phyloP scores from a whole-genome alignment of 352 stramenopile species.

The Phytophthora tentaculata region DNA sequence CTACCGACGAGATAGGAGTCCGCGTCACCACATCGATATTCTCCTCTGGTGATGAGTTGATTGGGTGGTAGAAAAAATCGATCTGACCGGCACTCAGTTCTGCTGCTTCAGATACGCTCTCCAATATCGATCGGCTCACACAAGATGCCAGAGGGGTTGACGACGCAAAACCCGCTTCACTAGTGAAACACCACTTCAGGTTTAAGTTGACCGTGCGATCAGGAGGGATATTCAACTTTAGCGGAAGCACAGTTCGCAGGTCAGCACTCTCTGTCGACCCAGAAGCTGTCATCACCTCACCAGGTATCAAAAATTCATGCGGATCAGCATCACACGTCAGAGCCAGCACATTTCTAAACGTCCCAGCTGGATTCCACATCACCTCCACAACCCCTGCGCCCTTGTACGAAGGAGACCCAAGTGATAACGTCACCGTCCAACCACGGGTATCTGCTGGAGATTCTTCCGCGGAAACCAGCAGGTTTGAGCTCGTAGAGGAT shows the following conservation, averaged over 20 bases:
- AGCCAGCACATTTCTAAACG: conserved; percentile 60
- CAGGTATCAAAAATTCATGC: conserved; percentile 36
- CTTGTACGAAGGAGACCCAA: conserved; percentile 47
- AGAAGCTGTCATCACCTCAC: conserved; percentile 15
- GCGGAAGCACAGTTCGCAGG: conserved; percentile 35
- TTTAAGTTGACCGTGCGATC: conserved; percentile 48
- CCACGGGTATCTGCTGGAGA: conserved; percentile 61
- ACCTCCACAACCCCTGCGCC: conserved; percentile 51
- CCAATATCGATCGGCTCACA: conserved; percentile 68
- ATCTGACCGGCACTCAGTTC: conserved; percentile 67
- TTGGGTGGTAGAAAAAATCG: conserved; percentile 52
- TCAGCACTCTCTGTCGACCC: conserved; percentile 7
- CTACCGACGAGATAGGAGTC: conserved; percentile 41
- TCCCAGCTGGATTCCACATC: conserved; percentile 54
- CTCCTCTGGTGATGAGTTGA: conserved; percentile 24
- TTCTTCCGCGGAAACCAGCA: conserved; percentile 82
- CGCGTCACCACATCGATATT: conserved; percentile 14
- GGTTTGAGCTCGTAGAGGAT: conserved; percentile 47
- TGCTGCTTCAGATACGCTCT: conserved; percentile 56
- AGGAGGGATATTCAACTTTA: conserved; percentile 45
- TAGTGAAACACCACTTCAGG: conserved; percentile 73
- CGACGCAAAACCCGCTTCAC: conserved; percentile 63
- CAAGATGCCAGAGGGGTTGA: conserved; percentile 74
- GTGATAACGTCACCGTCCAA: conserved; percentile 58
- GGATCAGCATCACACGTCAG: conserved; percentile 52